Conservation (phyloP, 1,284 basidiomycete genomes). For the Trametes sp. region DNA sequence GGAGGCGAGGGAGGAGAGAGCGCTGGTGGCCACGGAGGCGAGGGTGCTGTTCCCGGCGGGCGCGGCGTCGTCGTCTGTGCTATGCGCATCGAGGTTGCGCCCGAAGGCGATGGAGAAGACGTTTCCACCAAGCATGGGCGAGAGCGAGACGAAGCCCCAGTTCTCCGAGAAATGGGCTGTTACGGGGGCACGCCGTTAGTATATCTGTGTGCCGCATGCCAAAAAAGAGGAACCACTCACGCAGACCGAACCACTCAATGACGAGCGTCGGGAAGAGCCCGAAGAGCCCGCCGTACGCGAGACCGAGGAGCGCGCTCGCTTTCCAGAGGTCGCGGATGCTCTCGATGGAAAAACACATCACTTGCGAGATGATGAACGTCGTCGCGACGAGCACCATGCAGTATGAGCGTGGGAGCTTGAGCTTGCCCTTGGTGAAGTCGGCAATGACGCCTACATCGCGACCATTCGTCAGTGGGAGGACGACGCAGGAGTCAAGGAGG, state of each 20-base stretch:
- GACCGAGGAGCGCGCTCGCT: constrained; percentile 75
- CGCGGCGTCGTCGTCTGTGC: constrained; percentile 32
- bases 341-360: constrained; percentile 63
- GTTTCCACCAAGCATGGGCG: constrained; percentile 85
- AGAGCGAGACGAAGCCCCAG: constrained; percentile 82
- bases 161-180: constrained; percentile 82
- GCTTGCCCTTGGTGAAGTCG: constrained; percentile 71
- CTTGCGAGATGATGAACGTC: constrained; percentile 76
- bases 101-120: constrained; percentile 88
- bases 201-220: not conserved
- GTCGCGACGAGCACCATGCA: constrained; percentile 72
- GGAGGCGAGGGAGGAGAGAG: constrained; percentile 17
- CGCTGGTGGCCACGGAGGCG: constrained; percentile 2
- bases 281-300: constrained; percentile 83
- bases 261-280: constrained; percentile 79
- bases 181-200: not conserved
- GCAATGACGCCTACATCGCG: constrained; percentile 65
- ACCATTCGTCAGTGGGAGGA: not conserved
- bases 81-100: constrained; percentile 78
- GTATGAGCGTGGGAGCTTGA: constrained; percentile 71
- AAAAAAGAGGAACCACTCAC: constrained; percentile 7
- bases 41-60: constrained; percentile 13
- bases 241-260: constrained; percentile 88
- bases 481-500: not conserved
- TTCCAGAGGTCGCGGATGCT: constrained; percentile 74